Base-by-base conservation (phyloP, 495 filamentous ascomycete genomes). In the Umbilicaria muhlenbergii region DNA sequence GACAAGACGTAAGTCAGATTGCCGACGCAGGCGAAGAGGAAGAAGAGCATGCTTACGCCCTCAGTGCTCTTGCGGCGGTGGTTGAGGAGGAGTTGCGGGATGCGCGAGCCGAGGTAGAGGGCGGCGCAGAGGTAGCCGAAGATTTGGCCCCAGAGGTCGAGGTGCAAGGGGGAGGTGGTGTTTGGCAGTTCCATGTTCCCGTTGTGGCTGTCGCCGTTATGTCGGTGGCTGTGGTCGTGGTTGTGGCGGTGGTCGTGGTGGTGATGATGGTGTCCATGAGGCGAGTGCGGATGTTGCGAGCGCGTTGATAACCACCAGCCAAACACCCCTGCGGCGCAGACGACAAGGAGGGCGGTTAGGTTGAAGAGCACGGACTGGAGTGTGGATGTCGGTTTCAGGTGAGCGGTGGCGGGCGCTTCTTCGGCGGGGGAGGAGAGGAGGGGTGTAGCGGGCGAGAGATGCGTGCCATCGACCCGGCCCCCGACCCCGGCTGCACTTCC, bases 21-120 rank as follows among this genome's bases (percentile, higher is more conserved):
- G 3, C 91, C 91, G 16, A 95, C 71, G 57, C 87, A 94, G 7
- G 89, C 91, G 56, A 98, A 98, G 14, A 96, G 64, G 65, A 98
- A 98, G 66, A 98, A 98, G 0, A 98, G 67, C 51, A 94, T 69
- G 15, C 81, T 86, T 5, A 98, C 77, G 2, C 89, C 91, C 28
- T 94, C 88, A 1, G 87, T 94, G 24, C 76, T 82, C 59, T 91
- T 94, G 34, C 91, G 78, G 1, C 79, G 72, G 61, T 80, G 89
- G 56, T 98, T 98, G 28, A 95, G 74, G 4, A 94, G 64, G 7
- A 98, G 67, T 59, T 98, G 91, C 0, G 91, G 91, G 10, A 95
- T 55, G 5, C 91, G 77, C 0, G 80, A 86, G 16, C 83, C 86
- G 12, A 96, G 80, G 54, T 98, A 98, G 13, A 96, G 68, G 2